Conservation (phyloP, 2,329 filamentous ascomycete species). For the Fusarium denticulatum region DNA sequence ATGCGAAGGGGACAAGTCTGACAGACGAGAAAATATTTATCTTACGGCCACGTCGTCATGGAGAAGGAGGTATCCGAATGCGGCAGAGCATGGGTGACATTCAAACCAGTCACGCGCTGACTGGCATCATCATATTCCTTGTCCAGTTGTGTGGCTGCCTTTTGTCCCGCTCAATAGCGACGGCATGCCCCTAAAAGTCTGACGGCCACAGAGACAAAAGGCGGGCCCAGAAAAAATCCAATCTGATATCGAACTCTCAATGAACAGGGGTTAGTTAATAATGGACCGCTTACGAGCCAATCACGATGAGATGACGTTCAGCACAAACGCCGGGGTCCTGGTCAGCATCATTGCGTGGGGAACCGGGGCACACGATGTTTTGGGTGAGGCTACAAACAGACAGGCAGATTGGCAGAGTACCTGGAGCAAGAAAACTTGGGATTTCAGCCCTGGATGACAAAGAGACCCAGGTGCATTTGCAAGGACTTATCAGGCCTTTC, state of each 20-base stretch:
- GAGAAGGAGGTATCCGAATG: slow-evolving; percentile 29
- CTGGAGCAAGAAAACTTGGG: not conserved
- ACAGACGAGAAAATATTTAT: slow-evolving; percentile 1
- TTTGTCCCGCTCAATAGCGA: slow-evolving; percentile 23
- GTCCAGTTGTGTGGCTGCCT: slow-evolving; percentile 38
- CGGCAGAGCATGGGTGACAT: slow-evolving; percentile 38
- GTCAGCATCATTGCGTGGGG: slow-evolving; percentile 41
- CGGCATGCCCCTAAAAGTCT: slow-evolving; percentile 35
- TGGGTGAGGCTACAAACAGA: not conserved
- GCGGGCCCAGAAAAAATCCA: slow-evolving; percentile 41
- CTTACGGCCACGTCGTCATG: slow-evolving; percentile 36
- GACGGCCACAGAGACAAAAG: slow-evolving; percentile 26
- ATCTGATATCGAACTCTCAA: slow-evolving; percentile 50
- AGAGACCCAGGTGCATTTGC: not conserved
- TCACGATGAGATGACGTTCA: slow-evolving; percentile 50
- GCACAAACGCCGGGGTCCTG: slow-evolving; percentile 41
- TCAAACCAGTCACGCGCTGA: slow-evolving; percentile 40
- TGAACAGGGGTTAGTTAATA: slow-evolving; percentile 46
- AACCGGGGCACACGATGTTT: slow-evolving; percentile 32
- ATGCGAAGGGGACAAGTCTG: not conserved
- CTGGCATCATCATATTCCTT: slow-evolving; percentile 34
- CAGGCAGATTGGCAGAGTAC: not conserved
- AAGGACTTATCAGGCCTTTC: not conserved
- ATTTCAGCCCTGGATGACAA: not conserved
- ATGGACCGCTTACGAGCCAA: slow-evolving; percentile 45